Evolutionary conservation across 495 filamentous ascomycete species (phyloP).

Genomic region (Pseudoneurospora amorphoporcata): DNA sequence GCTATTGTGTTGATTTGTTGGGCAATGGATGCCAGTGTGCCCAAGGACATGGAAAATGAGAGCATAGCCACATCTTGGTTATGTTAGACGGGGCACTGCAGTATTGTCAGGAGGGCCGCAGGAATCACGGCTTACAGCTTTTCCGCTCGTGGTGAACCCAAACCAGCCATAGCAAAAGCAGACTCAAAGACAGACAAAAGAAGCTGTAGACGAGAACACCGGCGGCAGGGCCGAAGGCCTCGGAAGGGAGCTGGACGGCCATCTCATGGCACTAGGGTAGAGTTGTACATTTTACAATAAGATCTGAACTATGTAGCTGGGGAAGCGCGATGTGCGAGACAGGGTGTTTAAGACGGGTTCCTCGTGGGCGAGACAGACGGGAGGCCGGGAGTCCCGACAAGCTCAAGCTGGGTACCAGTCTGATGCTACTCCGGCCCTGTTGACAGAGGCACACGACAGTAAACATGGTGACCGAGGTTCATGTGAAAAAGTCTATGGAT

Average conservation of each 20-base stretch:
- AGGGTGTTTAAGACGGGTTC: neutral
- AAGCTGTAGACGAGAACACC: conserved; percentile 33
- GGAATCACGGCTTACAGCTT: conserved; percentile 30
- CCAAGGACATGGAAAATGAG: conserved; percentile 26
- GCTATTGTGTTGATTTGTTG: conserved; percentile 37
- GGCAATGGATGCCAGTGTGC: conserved; percentile 30
- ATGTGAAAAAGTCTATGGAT: neutral
- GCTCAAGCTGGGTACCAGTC: neutral
- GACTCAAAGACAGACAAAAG: conserved; percentile 24
- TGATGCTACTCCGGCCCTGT: neutral
- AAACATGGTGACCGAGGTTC: neutral
- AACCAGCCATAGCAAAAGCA: conserved; percentile 30
- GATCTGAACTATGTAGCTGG: neutral
- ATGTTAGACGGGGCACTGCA: neutral
- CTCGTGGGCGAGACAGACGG: neutral
- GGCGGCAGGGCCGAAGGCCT: conserved; percentile 27
- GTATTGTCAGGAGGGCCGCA: neutral
- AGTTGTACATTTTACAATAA: neutral
- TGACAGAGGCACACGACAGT: neutral
- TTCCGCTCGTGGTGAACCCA: conserved; percentile 34
- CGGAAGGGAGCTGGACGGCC: conserved; percentile 31
- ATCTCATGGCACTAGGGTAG: conserved; percentile 10
- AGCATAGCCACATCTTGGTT: conserved; percentile 33
- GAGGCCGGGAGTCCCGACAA: neutral
- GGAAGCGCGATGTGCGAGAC: neutral